Evolutionary conservation across 2,329 filamentous ascomycete species (phyloP), one percentile per base, ranked within the genome.

Genomic region (Epichloe glyceriae): DNA sequence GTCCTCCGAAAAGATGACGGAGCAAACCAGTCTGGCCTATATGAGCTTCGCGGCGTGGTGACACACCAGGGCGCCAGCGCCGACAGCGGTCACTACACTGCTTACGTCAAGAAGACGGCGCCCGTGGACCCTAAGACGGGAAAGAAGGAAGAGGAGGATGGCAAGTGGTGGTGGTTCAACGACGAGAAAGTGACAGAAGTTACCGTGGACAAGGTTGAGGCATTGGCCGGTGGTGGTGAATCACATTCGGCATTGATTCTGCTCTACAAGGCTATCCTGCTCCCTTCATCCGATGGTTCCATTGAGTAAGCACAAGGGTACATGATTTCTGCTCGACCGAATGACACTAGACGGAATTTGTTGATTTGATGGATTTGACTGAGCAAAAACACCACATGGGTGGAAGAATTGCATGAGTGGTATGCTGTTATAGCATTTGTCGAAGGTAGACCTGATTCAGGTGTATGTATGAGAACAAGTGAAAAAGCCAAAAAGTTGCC

Each of bases 111-210:
- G 78, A 96, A 98, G 77, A 76, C 84, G 54, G 83, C 79, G 0
- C 70, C 74, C 10, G 70, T 88, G 52, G 86, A 94, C 59, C 75
- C 83, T 15, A 80, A 82, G 61, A 87, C 84, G 19, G 88, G 87
- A 57, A 87, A 88, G 72, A 74, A 80, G 61, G 81, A 79, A 50
- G 82, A 86, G 62, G 88, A 95, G 63, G 88, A 95, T 63, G 89
- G 87, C 58, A 95, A 89, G 61, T 98, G 93, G 93, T 98, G 93
- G 91, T 98, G 93, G 91, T 98, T 98, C 77, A 97, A 98, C 67
- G 93, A 98, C 62, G 91, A 98, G 64, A 94, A 89, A 72, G 93
- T 98, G 35, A 82, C 85, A 14, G 93, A 98, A 72, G 93, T 98
- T 30, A 82, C 88, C 15, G 74, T 80, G 26, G 91, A 97, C 60